Evolutionary conservation across 805 yeast species (phyloP), one percentile per base, ranked within the genome.

Genomic region (Candida sonorensis): DNA sequence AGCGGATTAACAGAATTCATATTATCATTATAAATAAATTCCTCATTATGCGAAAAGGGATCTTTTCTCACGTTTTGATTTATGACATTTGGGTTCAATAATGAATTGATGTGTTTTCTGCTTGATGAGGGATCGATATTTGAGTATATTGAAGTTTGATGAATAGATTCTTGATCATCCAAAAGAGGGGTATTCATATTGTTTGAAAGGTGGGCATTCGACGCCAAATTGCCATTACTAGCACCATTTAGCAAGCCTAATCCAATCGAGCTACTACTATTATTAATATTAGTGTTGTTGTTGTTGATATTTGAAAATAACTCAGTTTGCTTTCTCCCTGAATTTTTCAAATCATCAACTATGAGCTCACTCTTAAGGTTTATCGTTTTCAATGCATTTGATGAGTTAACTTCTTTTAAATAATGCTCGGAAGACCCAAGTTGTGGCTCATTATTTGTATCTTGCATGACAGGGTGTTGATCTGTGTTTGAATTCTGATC

Each of bases 11-110:
- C n/a, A n/a, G n/a, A n/a, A n/a, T n/a, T n/a, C n/a, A n/a, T n/a
- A n/a, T n/a, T n/a, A n/a, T 45, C 50, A 24, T 44, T 28, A 23
- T 53, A 53, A 3, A 53, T 51, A 35, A 55, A 55, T 11, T 52
- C 53, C 33, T 55, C 61, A 10, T 36, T 44, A n/a, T 27, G n/a
- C n/a, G n/a, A n/a, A n/a, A n/a, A n/a, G n/a, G n/a, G n/a, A n/a
- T n/a, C n/a, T n/a, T n/a, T n/a, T n/a, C n/a, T n/a, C n/a, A n/a
- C n/a, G n/a, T n/a, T n/a, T n/a, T n/a, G 28, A 12, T 15, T 25
- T 8, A 12, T 15, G 4, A 12, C 5, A 12, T 23, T 22, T 10
- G 16, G 10, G 8, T 12, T 24, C 10, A 14, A 7, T 11, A 14
- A n/a, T n/a, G n/a, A n/a, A n/a, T n/a, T n/a, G n/a, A n/a, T n/a